phyloP scores from a whole-genome alignment of 1,139 yeast genomes.

The Casaregolazyma lundiana region DNA sequence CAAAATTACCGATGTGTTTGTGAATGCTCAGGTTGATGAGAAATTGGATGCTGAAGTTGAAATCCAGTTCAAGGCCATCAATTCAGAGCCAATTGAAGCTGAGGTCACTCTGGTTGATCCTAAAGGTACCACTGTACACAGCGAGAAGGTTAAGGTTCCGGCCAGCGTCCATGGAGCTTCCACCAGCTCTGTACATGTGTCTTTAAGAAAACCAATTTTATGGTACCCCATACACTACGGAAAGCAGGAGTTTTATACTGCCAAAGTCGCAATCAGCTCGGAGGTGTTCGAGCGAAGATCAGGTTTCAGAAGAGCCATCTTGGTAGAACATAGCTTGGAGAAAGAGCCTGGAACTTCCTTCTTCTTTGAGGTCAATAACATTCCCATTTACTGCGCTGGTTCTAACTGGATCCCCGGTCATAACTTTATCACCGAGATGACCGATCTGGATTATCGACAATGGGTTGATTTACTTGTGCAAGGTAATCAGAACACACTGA shows the following conservation, averaged over 20 bases:
- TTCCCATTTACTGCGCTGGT: slow-evolving; percentile 38
- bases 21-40: slow-evolving; percentile 15
- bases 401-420: slow-evolving; percentile 48
- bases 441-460: slow-evolving; percentile 31
- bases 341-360: slow-evolving; percentile 35
- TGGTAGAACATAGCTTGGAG: slow-evolving; percentile 34
- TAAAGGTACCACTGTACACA: slow-evolving; percentile 5
- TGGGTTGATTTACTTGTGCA: slow-evolving; percentile 35
- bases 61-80: background rate
- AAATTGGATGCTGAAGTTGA: slow-evolving; percentile 3
- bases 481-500: slow-evolving; percentile 42
- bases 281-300: slow-evolving; percentile 2
- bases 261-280: slow-evolving; percentile 21
- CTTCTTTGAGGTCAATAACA: slow-evolving; percentile 39
- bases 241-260: slow-evolving; percentile 33
- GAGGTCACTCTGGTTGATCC: slow-evolving; percentile 14
- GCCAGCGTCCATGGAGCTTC: slow-evolving; percentile 6
- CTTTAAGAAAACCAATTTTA: slow-evolving; percentile 27
- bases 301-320: slow-evolving; percentile 39
- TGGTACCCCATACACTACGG: slow-evolving; percentile 46
- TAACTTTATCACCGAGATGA: slow-evolving; percentile 34
- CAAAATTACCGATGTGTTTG: slow-evolving; percentile 17
- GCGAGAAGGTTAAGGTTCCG: background rate
- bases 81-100: background rate
- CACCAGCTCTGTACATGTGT: no score